phyloP scores from a whole-genome alignment of 2,329 filamentous ascomycete species.

The Fusarium clavum region DNA sequence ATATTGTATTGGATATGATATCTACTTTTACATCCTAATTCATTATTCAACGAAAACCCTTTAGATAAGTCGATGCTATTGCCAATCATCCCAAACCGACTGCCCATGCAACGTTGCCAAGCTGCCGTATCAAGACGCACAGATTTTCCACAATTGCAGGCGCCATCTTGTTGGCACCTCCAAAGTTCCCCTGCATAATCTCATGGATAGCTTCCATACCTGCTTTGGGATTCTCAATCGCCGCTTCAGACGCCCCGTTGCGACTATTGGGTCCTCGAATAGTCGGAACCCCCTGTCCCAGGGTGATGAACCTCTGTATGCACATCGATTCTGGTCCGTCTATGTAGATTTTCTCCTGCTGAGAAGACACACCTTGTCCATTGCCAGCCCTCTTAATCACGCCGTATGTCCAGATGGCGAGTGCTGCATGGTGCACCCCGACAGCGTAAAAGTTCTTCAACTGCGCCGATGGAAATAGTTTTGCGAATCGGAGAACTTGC shows the following conservation, averaged over 20 bases:
- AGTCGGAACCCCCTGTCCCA: constrained; percentile 66
- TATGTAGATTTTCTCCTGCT: constrained; percentile 62
- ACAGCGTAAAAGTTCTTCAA: constrained; percentile 76
- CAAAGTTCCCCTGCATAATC: constrained; percentile 66
- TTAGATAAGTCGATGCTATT: neutral
- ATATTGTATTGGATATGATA: neutral
- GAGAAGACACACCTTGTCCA: constrained; percentile 48
- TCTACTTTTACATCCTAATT: neutral
- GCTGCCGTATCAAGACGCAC: constrained; percentile 70
- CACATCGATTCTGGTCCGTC: constrained; percentile 66
- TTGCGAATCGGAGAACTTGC: constrained; percentile 72
- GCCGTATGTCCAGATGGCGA: constrained; percentile 77
- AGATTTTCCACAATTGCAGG: constrained; percentile 77
- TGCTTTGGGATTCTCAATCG: constrained; percentile 66
- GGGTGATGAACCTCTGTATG: constrained; percentile 67
- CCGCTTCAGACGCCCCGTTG: constrained; percentile 51
- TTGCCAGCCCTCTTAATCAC: constrained; percentile 62
- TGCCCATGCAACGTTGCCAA: constrained; percentile 63
- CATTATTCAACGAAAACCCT: neutral
- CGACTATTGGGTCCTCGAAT: constrained; percentile 54
- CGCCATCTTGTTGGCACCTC: constrained; percentile 54
- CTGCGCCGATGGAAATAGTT: constrained; percentile 62
- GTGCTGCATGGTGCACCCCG: constrained; percentile 74
- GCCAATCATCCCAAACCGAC: constrained; percentile 48
- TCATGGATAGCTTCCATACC: constrained; percentile 70